These are phyloP conservation scores for Thelonectria discophora DNA, from an alignment of 2,329 filamentous ascomycete species.

Conservation along the genomic window DNA sequence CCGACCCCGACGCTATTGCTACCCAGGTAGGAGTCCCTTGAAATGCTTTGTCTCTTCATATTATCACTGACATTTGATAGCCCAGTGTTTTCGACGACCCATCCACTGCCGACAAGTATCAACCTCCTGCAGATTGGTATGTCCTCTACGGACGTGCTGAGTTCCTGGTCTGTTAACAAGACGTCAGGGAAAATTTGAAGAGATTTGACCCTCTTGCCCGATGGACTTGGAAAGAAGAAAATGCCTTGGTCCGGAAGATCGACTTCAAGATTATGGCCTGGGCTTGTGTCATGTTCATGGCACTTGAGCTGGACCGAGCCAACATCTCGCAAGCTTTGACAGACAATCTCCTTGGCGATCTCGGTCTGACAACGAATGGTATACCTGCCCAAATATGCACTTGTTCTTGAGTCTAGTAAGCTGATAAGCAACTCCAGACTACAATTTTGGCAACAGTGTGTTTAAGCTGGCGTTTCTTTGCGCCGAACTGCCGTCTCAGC, in stretches of 20 bases:
- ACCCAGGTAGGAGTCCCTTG: slow-evolving; percentile 10
- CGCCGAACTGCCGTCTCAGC: slow-evolving; percentile 64
- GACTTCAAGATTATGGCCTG: slow-evolving; percentile 56
- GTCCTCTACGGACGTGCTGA: neutral
- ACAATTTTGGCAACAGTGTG: slow-evolving; percentile 46
- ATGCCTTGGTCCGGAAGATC: slow-evolving; percentile 49
- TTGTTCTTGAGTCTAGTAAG: slow-evolving; percentile 26
- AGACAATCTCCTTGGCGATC: slow-evolving; percentile 56
- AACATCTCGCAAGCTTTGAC: slow-evolving; percentile 58
- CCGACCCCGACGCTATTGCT: slow-evolving; percentile 17
- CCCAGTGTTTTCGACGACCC: slow-evolving; percentile 22
- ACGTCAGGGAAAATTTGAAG: slow-evolving; percentile 48
- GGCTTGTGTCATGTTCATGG: slow-evolving; percentile 52
- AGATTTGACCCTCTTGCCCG: slow-evolving; percentile 57
- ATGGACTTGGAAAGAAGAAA: slow-evolving; percentile 55
- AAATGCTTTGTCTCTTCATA: neutral
- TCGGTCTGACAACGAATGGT: slow-evolving; percentile 54
- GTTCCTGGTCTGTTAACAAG: neutral
- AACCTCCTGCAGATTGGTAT: slow-evolving; percentile 14
- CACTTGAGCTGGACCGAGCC: slow-evolving; percentile 58
- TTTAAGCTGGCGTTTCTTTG: slow-evolving; percentile 45
- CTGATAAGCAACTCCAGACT: slow-evolving; percentile 36
- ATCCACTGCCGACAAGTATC: slow-evolving; percentile 19
- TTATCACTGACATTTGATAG: neutral
- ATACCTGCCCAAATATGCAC: neutral